Base-by-base conservation (phyloP, 805 yeast genomes). In the Sporopachydermia lactativora region DNA sequence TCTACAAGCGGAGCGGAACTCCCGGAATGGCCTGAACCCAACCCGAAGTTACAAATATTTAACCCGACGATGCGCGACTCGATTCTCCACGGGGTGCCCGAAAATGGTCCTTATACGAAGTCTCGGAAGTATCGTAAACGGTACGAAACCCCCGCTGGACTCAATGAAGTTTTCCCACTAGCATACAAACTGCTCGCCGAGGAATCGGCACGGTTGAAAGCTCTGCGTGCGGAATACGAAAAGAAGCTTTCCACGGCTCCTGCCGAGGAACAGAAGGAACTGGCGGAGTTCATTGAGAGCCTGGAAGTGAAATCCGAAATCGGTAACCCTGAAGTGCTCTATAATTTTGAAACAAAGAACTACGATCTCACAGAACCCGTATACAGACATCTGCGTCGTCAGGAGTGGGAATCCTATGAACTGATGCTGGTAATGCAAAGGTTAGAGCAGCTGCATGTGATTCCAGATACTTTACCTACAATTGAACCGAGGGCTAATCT, bases 391-490 rank as follows among this genome's bases (percentile, higher is more conserved):
- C 64, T 74, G 47, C 72, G 82, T 44, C 64, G 73, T 50, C 62
- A 77, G 45, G 72, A 78, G 47, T 89, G 96, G 96, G 72, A 75
- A 55, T 51, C 59, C 11, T 66, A 77, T 46, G 77, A 73, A 36
- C 73, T 75, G 59, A 81, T 85, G 83, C 55, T 84, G 40, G 65
- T 79, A 41, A 84, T 92, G 92, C 96, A 92, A 64, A 76, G 97
- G 64, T 61, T 92, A 41, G 98, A 92, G 62, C 76, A 81, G 42
- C 63, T 85, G 49, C 71, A 71, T 36, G 84, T 84, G 36, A 82
- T 92, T 44, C 98, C 98, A 13, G 98, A 92, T 56, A 88, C 97
- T 3, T 56, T 92, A 58, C 92, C 96, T 18, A 86, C 96, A 2
- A 60, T 92, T 43, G 77, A 71, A 5, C 97, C 97, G 15, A 62